phyloP scores from a whole-genome alignment of 2,329 filamentous ascomycete species.

The Cyphellophora attinorum region DNA sequence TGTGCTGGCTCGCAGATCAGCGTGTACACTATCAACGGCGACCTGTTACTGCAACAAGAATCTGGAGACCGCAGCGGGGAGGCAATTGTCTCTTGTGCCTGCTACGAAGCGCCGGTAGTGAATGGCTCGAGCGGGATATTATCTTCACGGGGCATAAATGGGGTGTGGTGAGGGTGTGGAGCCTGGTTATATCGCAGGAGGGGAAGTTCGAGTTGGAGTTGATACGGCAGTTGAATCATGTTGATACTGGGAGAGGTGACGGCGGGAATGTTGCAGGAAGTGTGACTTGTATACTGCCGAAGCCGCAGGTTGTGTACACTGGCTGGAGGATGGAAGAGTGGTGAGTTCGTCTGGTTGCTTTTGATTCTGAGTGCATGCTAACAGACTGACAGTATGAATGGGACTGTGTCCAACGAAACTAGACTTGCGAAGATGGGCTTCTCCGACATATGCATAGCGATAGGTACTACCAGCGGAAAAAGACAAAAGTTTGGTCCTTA shows the following conservation, averaged over 20 bases:
- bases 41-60: conserved; percentile 69
- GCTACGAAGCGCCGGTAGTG: conserved; percentile 83
- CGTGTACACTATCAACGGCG: conserved; percentile 82
- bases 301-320: conserved; percentile 77
- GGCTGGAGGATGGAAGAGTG: conserved; percentile 85
- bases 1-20: conserved; percentile 66
- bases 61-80: conserved; percentile 67
- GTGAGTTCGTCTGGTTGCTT: conserved; percentile 45
- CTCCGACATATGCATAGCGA: too few relatives aligned
- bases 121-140: conserved; percentile 81
- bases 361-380: neutral
- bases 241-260: conserved; percentile 57
- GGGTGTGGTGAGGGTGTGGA: conserved; percentile 72
- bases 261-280: conserved; percentile 48
- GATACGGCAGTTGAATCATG: conserved; percentile 72
- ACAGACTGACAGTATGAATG: conserved; percentile 41
- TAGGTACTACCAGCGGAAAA: too few relatives aligned
- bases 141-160: conserved; percentile 81
- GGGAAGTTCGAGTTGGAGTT: conserved; percentile 69
- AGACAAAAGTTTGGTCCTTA: too few relatives aligned
- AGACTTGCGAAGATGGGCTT: too few relatives aligned
- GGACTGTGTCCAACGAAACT: conserved; percentile 45
- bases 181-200: conserved; percentile 24
- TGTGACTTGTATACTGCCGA: conserved; percentile 78
- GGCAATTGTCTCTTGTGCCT: conserved; percentile 70